These are phyloP conservation scores for Annulohypoxylon nitens DNA, from an alignment of 495 filamentous ascomycete genomes.

Conservation along the genomic window DNA sequence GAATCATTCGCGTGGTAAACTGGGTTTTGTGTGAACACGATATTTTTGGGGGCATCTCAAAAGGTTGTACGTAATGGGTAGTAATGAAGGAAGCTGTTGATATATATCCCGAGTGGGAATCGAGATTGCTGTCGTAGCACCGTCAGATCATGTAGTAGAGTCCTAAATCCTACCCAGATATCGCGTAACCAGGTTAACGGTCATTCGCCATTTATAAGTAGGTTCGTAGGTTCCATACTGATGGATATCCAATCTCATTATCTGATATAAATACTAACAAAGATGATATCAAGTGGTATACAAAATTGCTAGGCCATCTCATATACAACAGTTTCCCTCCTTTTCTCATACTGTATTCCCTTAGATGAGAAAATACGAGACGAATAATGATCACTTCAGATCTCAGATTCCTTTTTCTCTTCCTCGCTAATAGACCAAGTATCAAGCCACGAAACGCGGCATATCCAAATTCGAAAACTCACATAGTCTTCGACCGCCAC, in stretches of 20 bases:
- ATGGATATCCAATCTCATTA: background rate
- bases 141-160: background rate
- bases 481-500: constrained; percentile 36
- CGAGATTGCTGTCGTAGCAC: background rate
- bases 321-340: background rate
- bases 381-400: background rate
- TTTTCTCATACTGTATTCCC: background rate
- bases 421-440: background rate
- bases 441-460: background rate
- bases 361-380: background rate
- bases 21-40: background rate
- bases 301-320: constrained; percentile 18
- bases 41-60: background rate
- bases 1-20: constrained; percentile 10
- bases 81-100: background rate
- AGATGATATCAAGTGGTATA: constrained; percentile 38
- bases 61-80: background rate
- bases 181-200: background rate
- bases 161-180: background rate
- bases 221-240: background rate
- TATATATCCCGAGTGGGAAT: constrained; percentile 36
- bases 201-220: background rate
- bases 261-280: constrained; percentile 21
- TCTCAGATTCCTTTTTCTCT: background rate
- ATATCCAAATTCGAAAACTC: background rate